These are phyloP conservation scores for Tolypocladium album DNA, from an alignment of 2,329 filamentous ascomycete genomes.

Conservation along the genomic window DNA sequence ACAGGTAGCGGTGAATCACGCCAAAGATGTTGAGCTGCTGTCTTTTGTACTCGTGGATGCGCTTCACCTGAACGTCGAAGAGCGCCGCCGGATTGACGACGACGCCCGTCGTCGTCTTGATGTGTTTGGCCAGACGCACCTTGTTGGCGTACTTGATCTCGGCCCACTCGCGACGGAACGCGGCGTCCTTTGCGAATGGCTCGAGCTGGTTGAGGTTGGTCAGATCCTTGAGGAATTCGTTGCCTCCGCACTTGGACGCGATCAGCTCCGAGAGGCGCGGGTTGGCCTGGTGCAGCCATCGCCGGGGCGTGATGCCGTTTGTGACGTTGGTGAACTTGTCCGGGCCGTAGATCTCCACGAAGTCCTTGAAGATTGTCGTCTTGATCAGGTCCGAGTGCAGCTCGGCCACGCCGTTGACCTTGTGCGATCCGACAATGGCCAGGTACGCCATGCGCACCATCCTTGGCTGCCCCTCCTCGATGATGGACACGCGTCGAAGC, in stretches of 20 bases:
- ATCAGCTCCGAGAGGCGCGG: constrained; percentile 86
- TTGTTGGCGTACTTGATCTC: constrained; percentile 98
- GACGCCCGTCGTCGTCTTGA: constrained; percentile 70
- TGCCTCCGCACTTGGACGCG: constrained; percentile 73
- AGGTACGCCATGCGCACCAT: constrained; percentile 97
- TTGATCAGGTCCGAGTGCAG: constrained; percentile 96
- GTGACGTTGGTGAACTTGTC: constrained; percentile 99
- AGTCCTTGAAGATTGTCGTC: constrained; percentile 99
- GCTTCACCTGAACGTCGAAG: constrained; percentile 97
- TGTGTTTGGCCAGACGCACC: constrained; percentile 80
- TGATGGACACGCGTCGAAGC: constrained; percentile 81
- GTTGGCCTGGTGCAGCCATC: constrained; percentile 97
- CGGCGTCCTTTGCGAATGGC: constrained; percentile 70
- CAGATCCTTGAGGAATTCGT: constrained; percentile 83
- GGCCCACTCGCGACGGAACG: constrained; percentile 88
- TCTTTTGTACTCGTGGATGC: constrained; percentile 98
- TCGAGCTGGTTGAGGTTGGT: constrained; percentile 81
- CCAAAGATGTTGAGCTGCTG: constrained; percentile 99
- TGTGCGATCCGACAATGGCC: constrained; percentile 94
- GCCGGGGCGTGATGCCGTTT: constrained; percentile 90
- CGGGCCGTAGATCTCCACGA: constrained; percentile 85
- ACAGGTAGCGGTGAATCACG: constrained; percentile 87
- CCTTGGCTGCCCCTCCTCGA: constrained; percentile 93
- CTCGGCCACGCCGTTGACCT: constrained; percentile 97
- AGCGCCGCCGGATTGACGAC: constrained; percentile 78